Conservation (phyloP, 345 rosid species). For the Citrus maxima region DNA sequence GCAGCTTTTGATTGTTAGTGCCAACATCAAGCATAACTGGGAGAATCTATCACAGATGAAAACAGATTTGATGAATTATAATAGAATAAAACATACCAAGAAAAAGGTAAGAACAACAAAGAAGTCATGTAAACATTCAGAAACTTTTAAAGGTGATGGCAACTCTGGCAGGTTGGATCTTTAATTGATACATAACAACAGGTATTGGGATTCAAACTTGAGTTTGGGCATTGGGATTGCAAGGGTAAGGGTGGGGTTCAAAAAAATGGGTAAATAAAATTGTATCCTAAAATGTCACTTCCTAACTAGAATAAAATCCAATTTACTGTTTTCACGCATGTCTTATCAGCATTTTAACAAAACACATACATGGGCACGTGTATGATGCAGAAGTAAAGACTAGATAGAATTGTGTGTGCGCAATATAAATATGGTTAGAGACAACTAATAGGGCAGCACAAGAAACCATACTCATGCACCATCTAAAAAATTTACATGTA, state of each 20-base stretch:
- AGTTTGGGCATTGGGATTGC: not conserved
- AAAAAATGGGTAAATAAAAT: not conserved
- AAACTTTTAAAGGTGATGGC: not conserved
- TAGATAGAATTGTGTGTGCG: not conserved
- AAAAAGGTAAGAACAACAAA: not conserved
- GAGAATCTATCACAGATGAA: constrained; percentile 53
- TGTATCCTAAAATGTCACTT: not conserved
- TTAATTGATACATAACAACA: not conserved
- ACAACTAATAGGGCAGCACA: not conserved
- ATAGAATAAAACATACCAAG: not conserved
- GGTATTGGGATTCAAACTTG: not conserved
- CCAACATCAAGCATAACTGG: constrained; percentile 98
- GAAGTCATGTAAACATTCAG: not conserved
- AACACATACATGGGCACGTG: not conserved
- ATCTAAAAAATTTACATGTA: not conserved
- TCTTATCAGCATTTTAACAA: not conserved
- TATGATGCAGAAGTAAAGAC: not conserved
- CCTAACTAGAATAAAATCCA: not conserved
- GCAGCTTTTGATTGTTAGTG: constrained; percentile 86
- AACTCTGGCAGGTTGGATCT: not conserved
- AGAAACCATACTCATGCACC: not conserved
- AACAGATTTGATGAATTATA: constrained; percentile 12
- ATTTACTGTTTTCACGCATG: not conserved
- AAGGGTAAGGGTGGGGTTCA: not conserved
- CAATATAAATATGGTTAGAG: not conserved